These are phyloP conservation scores for Heterobasidion occidentale DNA, from an alignment of 1,284 basidiomycete species.

Conservation along the genomic window DNA sequence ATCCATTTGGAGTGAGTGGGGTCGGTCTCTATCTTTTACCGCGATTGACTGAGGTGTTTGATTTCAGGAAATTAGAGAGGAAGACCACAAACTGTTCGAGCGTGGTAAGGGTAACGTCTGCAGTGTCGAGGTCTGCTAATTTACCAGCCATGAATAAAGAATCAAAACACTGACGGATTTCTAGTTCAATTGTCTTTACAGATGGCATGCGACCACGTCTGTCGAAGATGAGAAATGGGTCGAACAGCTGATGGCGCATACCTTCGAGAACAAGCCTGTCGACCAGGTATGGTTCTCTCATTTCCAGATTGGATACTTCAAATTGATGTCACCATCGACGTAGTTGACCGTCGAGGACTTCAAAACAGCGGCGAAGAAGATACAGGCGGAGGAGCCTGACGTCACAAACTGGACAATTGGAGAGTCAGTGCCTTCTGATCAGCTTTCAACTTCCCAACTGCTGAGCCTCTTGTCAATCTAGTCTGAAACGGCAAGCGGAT, in stretches of 20 bases:
- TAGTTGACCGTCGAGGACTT: conserved; percentile 48
- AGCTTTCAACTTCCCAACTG: background rate
- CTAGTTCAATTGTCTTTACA: conserved; percentile 77
- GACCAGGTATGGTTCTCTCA: conserved; percentile 25
- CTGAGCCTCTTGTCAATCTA: conserved; percentile 18
- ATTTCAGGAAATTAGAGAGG: conserved; percentile 50
- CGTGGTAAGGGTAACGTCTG: conserved; percentile 71
- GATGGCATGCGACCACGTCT: conserved; percentile 76
- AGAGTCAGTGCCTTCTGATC: conserved; percentile 36
- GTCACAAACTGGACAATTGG: conserved; percentile 64
- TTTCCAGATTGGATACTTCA: background rate
- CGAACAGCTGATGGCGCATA: conserved; percentile 31
- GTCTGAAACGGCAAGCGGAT: conserved; percentile 54
- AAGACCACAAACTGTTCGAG: conserved; percentile 57
- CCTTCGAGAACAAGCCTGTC: conserved; percentile 47
- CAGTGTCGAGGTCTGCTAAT: conserved; percentile 56
- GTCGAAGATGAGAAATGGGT: conserved; percentile 66
- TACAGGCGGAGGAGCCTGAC: conserved; percentile 35
- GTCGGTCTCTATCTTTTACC: background rate
- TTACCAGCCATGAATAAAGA: background rate
- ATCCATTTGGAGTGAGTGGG: conserved; percentile 49
- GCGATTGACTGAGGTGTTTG: background rate
- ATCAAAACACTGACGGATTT: background rate
- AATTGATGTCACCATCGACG: too few relatives aligned
- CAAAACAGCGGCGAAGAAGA: conserved; percentile 32